Base-by-base conservation (phyloP, 1,284 basidiomycete genomes). In the Albatrellus sp. region DNA sequence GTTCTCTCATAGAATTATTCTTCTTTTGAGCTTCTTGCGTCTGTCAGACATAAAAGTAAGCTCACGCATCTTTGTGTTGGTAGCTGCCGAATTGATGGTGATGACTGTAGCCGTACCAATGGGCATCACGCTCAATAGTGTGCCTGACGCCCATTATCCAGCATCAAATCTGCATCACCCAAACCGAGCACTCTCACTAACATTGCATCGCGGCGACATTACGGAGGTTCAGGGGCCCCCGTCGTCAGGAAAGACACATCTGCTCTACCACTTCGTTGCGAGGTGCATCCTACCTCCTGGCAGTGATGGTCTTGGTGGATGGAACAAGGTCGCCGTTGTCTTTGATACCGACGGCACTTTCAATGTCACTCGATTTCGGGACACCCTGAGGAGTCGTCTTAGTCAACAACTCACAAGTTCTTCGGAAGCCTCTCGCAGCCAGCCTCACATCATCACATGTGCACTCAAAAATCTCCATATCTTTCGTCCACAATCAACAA, bases 151-250 rank as follows among this genome's bases (percentile, higher is more conserved):
- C 31, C 53, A 60, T 40, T 31, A 47, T 32, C 42, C 47, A 37
- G 37, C 40, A 33, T 44, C 44, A 50, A 24, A 24, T 24, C 24
- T 24, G 3, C 24, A 7, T 24, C 24, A 24, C 24, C 24, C 41
- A 47, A 55, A 49, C 43, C 54, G 43, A 52, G 50, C 60, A 24
- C 24, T 7, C 24, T 24, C 24, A 7, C 24, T 62, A 20, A 59
- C 64, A 33, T 59, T 74, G 30, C 59, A 61, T 34, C 62, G 63
- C 17, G 77, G 78, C 28, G 75, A 86, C 59, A 67, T 85, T 36
- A 60, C 89, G 53, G 80, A 86, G 59, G 68, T 90, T 33, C 80
- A 87, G 59, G 87, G 85, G 1, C 70, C 79, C 4, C 65, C 84
- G 2, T 69, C 69, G 16, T 76, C 77, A 13, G 87, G 84, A 32